A percentile compares a stretch with the other conserved stretches of the same genome.
phyloP scores from a whole-genome alignment of 2,329 filamentous ascomycete species.

The Clonostachys byssicola region DNA sequence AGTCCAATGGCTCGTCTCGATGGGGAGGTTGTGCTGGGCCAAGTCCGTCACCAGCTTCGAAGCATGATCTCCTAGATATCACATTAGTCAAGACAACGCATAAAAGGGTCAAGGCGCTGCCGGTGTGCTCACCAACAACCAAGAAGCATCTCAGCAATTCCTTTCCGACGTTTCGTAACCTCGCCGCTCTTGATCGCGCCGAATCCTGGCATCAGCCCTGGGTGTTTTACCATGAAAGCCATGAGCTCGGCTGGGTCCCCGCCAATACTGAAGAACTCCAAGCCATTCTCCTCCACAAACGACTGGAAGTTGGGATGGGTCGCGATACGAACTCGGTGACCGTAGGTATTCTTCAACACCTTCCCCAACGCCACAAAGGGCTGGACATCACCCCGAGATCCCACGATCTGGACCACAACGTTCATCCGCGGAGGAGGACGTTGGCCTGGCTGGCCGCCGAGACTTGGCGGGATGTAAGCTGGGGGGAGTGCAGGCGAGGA shows the following conservation, averaged over 20 bases:
- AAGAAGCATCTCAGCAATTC: slow-evolving; percentile 74
- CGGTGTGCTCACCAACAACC: slow-evolving; percentile 62
- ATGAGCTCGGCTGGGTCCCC: slow-evolving; percentile 72
- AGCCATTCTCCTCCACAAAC: slow-evolving; percentile 65
- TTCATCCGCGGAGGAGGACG: slow-evolving; percentile 57
- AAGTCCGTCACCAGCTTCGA: slow-evolving; percentile 69
- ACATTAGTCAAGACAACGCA: no score
- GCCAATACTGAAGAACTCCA: slow-evolving; percentile 76
- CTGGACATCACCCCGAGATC: slow-evolving; percentile 71
- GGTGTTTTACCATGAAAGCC: slow-evolving; percentile 91
- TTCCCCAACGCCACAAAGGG: slow-evolving; percentile 70
- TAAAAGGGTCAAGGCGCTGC: no score
- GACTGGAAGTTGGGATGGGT: slow-evolving; percentile 66
- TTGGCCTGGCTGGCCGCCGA: slow-evolving; percentile 60
- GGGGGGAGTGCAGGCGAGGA: slow-evolving; percentile 52
- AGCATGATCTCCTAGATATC: slow-evolving; percentile 56
- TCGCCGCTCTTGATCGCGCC: slow-evolving; percentile 74
- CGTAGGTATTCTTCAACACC: slow-evolving; percentile 58
- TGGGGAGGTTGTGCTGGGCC: slow-evolving; percentile 39
- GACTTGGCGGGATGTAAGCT: slow-evolving; percentile 68
- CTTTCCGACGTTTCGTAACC: slow-evolving; percentile 67
- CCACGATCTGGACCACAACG: slow-evolving; percentile 72
- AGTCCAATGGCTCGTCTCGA: slow-evolving; percentile 39
- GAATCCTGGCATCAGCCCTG: slow-evolving; percentile 78
- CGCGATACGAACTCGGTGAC: slow-evolving; percentile 69